Evolutionary conservation across 495 filamentous ascomycete species (phyloP), one percentile per base, ranked within the genome.

Genomic region (Antarctomyces pellizariae): DNA sequence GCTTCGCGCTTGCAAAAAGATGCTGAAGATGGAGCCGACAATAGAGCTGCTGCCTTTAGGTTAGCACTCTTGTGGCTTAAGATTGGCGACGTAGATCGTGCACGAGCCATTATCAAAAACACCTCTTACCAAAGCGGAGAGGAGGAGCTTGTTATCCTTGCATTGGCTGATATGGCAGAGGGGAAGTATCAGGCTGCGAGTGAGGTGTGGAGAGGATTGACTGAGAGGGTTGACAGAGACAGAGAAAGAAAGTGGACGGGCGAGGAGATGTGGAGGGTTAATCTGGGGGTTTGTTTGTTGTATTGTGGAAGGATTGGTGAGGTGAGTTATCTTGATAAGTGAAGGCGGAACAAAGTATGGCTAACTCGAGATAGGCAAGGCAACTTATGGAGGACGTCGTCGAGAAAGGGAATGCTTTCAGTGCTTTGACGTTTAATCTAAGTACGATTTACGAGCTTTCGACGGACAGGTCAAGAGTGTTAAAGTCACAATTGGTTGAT

Each of bases 371-470:
- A 29, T 37, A 67, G 71, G 64, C 71, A 3, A 62, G 63, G 13
- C 39, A 47, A 5, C 38, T 73, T 3, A 49, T 91, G 1, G 73
- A 80, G 36, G 46, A 50, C 0, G 48, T 84, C 12, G 47, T 79
- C 5, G 58, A 64, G 4, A 38, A 51, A 1, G 60, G 65, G 4
- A 49, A 64, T 12, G 62, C 65, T 0, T 89, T 82, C 35, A 62
- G 67, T 23, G 73, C 72, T 5, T 43, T 89, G 10, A 59, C 79
- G 1, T 97, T 93, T 47, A 97, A 97, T 43, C 53, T 97, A 5
- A 61, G 67, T 9, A 93, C 86, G 0, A 62, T 90, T 36, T 97
- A 90, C 43, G 86, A 97, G 46, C 63, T 97, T 3, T 84, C 75
- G 38, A 77, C 72, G 1, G 83, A 95, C 31, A 59, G 59, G 33